phyloP scores from a whole-genome alignment of 306 rosid genomes.

The Crataegus laevigata region DNA sequence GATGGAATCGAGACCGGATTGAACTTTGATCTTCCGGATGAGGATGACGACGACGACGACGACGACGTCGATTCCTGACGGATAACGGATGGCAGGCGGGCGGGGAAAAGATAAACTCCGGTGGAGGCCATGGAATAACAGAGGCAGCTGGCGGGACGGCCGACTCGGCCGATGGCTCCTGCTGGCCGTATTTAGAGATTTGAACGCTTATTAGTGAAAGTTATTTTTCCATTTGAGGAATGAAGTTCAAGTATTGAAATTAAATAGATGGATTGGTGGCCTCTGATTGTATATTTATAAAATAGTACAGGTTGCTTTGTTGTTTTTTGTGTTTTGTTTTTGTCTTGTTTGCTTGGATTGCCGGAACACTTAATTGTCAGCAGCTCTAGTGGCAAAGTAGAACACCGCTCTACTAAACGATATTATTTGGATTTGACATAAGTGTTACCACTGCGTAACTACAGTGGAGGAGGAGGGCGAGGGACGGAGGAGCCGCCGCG shows the following conservation, averaged over 20 bases:
- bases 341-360: no score
- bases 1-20: not conserved
- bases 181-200: not conserved
- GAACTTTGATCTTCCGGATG: not conserved
- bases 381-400: no score
- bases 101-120: conserved; percentile 21
- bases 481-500: no score
- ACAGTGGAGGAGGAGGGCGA: no score
- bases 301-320: no score
- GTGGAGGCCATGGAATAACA: conserved; percentile 33
- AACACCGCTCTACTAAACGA: no score
- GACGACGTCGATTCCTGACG: not conserved
- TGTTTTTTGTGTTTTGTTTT: no score
- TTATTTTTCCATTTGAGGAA: not conserved
- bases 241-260: not conserved
- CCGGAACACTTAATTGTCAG: no score
- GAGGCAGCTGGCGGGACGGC: not conserved
- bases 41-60: not conserved
- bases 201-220: not conserved
- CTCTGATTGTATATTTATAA: no score
- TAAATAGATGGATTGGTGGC: not conserved
- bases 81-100: conserved; percentile 7
- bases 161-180: not conserved
- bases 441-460: no score
- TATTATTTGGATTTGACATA: no score